Base-by-base conservation (phyloP, 805 yeast species). In the Wickerhamiella kurtzmanii region DNA sequence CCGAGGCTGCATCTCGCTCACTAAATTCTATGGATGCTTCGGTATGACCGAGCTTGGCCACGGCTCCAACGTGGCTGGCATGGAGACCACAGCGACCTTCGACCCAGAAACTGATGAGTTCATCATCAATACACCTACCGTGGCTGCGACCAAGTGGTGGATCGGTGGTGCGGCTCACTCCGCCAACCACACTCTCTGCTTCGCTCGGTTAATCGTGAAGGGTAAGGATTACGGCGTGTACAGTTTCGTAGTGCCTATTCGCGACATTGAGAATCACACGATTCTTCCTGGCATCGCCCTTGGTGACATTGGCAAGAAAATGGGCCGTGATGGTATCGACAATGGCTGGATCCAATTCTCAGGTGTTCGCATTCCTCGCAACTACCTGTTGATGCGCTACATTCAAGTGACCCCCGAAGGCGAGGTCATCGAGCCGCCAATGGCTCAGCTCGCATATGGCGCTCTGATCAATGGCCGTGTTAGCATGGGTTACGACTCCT, bases 81-180 rank as follows among this genome's bases (percentile, higher is more conserved):
- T 82, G 51, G 89, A 85, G 64, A 85, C 95, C 5, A 80, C 83
- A 15, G 94, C 95, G 4, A 78, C 79, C 13, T 85, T 71, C 60
- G 77, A 82, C 60, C 64, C 69, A 18, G 67, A 65, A 16, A 72
- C 68, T 17, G 82, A 82, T 52, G 74, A 76, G 46, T 81, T 85
- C 56, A 60, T 71, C 42, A 75, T 85, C 54, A 74, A 82, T 58
- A 85, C 95, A 5, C 95, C 95, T 0, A 82, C 82, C 60, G 64
- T 82, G 47, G 83, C 88, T 22, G 95, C 95, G 37, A 84, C 95
- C 17, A 85, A 85, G 62, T 85, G 95, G 94, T 85, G 95, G 95
- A 85, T 85, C 56, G 95, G 95, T 43, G 95, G 95, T 56, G 95
- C 95, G 32, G 94, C 94, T 9, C 88, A 82, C 62, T 78, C 89